Percentiles rank a stretch among this genome's conserved stretches.
Conservation (phyloP, 306 rosid genomes). For the Urtica urens region DNA sequence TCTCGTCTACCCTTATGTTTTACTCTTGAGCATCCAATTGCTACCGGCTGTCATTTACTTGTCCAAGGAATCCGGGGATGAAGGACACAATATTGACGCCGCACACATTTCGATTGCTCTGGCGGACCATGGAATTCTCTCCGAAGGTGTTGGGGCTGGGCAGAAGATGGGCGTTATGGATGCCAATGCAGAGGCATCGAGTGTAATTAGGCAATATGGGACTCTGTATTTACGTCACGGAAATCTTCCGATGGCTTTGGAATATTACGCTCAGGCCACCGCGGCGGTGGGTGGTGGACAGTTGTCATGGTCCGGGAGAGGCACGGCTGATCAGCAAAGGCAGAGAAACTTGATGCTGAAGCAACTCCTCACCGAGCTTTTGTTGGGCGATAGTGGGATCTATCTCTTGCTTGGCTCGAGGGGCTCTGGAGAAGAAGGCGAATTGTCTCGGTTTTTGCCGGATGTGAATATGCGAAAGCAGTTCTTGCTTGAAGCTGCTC, state of each 20-base stretch:
- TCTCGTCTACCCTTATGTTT: constrained; percentile 80
- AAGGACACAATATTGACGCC: constrained; percentile 86
- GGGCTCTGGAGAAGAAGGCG: constrained; percentile 95
- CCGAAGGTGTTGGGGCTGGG: constrained; percentile 63
- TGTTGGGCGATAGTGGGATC: constrained; percentile 78
- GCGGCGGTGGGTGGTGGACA: constrained; percentile 94
- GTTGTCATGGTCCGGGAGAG: constrained; percentile 82
- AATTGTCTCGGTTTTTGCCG: constrained; percentile 62
- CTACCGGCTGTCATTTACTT: constrained; percentile 69
- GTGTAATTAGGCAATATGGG: constrained; percentile 63
- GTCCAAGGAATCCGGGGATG: constrained; percentile 84
- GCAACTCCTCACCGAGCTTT: constrained; percentile 82
- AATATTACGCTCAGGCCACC: constrained; percentile 95
- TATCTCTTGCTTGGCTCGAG: constrained; percentile 86
- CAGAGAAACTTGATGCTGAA: constrained; percentile 91
- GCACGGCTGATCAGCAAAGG: constrained; percentile 78
- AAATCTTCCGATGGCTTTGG: constrained; percentile 61
- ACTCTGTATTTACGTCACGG: constrained; percentile 68
- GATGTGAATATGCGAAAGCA: constrained; percentile 72
- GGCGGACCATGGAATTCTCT: constrained; percentile 86
- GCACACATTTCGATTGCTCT: constrained; percentile 78
- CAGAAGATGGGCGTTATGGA: constrained; percentile 84
- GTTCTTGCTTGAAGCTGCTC: constrained; percentile 84
- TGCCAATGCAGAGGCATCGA: constrained; percentile 82
- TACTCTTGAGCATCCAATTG: constrained; percentile 88